A percentile compares a stretch with the other conserved stretches of the same genome.
phyloP scores from a whole-genome alignment of 2,329 filamentous ascomycete species.

The Geosmithia putterillii region DNA sequence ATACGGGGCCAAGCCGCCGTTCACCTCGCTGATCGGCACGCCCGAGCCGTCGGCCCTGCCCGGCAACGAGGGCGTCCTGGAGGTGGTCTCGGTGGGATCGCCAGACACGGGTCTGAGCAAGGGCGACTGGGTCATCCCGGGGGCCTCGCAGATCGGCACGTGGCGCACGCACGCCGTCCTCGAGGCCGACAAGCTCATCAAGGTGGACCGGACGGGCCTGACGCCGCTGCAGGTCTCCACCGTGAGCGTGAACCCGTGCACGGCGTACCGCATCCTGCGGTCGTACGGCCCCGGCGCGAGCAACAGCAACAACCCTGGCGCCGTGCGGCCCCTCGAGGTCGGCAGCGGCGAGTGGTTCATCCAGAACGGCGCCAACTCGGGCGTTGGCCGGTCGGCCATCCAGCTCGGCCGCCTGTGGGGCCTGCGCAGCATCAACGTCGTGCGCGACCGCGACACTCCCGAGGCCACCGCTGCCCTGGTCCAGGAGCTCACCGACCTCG shows the following conservation, averaged over 20 bases:
- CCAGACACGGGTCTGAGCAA: constrained; percentile 39
- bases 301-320: constrained; percentile 30
- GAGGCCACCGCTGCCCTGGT: constrained; percentile 51
- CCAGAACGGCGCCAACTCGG: constrained; percentile 92
- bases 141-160: constrained; percentile 72
- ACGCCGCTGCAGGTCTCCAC: constrained; percentile 72
- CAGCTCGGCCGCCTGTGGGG: constrained; percentile 82
- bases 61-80: constrained; percentile 89
- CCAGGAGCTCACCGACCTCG: constrained; percentile 38
- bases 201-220: constrained; percentile 59
- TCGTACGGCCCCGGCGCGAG: constrained; percentile 52
- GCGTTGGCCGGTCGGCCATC: constrained; percentile 82
- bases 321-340: constrained; percentile 29
- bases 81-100: constrained; percentile 62
- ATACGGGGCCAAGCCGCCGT: constrained; percentile 75
- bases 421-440: constrained; percentile 77
- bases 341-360: constrained; percentile 75
- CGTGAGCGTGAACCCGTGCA: constrained; percentile 85
- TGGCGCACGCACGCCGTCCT: constrained; percentile 85
- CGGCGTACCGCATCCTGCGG: constrained; percentile 83
- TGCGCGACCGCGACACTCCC: constrained; percentile 56
- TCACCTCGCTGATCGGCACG: constrained; percentile 67
- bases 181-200: constrained; percentile 45
- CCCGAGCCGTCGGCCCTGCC: constrained; percentile 62
- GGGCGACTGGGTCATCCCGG: constrained; percentile 93